Percentiles rank a stretch among this genome's conserved stretches.
Conservation (phyloP, 23 red algal genomes). For the Porphyridium purpureum region DNA sequence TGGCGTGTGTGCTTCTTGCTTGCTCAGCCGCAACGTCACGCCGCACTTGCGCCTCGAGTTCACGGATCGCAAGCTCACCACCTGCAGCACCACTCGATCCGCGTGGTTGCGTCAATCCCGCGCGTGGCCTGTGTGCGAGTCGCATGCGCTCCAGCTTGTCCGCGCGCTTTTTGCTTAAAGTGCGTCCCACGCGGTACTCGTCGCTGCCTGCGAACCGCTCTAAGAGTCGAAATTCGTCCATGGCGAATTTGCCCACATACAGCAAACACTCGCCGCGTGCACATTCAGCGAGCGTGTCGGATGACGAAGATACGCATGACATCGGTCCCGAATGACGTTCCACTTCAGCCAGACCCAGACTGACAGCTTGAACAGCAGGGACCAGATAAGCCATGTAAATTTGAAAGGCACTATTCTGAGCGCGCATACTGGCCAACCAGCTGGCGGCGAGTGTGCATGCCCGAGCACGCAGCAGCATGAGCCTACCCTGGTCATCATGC, state of each 20-base stretch:
- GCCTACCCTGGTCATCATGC: conserved; percentile 1
- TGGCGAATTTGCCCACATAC: neutral
- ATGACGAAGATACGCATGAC: neutral
- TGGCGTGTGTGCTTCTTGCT: no score
- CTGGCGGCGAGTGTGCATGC: conserved; percentile 30
- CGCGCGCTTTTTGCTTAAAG: no score
- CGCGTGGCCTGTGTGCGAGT: no score
- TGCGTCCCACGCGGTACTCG: no score
- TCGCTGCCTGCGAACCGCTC: no score
- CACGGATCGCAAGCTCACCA: no score
- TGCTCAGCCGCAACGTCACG: no score
- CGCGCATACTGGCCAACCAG: conserved; percentile 46
- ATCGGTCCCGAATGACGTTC: neutral
- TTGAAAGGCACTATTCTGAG: conserved; percentile 21
- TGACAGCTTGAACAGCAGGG: neutral
- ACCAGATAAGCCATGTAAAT: conserved; percentile 19
- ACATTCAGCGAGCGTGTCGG: neutral
- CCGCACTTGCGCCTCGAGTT: no score
- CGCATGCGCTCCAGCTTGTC: no score
- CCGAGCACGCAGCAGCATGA: conserved; percentile 20
- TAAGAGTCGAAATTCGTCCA: no score
- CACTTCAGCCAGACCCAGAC: neutral
- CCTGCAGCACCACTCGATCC: no score
- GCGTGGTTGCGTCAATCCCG: no score
- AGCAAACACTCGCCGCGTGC: neutral